phyloP scores from a whole-genome alignment of 495 filamentous ascomycete species.

The Penicillium arizonense region DNA sequence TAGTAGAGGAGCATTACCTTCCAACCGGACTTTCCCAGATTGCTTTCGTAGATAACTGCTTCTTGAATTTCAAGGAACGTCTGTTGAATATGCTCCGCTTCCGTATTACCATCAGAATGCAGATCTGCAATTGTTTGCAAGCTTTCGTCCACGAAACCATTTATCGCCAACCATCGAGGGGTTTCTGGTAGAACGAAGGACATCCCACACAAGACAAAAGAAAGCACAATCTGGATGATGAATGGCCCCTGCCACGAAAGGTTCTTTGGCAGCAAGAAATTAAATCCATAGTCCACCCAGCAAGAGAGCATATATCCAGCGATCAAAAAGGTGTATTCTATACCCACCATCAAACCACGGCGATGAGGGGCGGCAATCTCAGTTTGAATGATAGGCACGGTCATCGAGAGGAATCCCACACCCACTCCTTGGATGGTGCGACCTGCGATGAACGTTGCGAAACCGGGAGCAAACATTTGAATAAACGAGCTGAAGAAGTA shows the following conservation, averaged over 20 bases:
- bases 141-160: constrained; percentile 29
- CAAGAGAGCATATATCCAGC: constrained; percentile 32
- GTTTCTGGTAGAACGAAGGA: constrained; percentile 30
- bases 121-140: constrained; percentile 29
- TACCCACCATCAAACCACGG: constrained; percentile 31
- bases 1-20: constrained; percentile 9
- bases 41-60: constrained; percentile 27
- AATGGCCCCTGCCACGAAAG: constrained; percentile 32
- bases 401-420: constrained; percentile 29
- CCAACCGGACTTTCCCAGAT: constrained; percentile 25
- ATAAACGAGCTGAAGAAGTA: constrained; percentile 33
- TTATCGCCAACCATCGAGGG: constrained; percentile 29
- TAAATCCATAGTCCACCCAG: constrained; percentile 33
- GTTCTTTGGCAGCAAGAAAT: constrained; percentile 22
- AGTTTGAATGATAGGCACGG: constrained; percentile 29
- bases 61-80: constrained; percentile 27
- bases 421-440: constrained; percentile 28
- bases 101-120: constrained; percentile 21
- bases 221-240: constrained; percentile 29
- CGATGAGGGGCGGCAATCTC: constrained; percentile 27
- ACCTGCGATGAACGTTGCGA: constrained; percentile 25
- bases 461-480: constrained; percentile 29
- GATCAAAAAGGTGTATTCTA: constrained; percentile 29
- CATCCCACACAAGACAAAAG: constrained; percentile 25
- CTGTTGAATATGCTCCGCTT: constrained; percentile 21